Evolutionary conservation across 495 filamentous ascomycete species (phyloP).

Genomic region (Poronia punctata): DNA sequence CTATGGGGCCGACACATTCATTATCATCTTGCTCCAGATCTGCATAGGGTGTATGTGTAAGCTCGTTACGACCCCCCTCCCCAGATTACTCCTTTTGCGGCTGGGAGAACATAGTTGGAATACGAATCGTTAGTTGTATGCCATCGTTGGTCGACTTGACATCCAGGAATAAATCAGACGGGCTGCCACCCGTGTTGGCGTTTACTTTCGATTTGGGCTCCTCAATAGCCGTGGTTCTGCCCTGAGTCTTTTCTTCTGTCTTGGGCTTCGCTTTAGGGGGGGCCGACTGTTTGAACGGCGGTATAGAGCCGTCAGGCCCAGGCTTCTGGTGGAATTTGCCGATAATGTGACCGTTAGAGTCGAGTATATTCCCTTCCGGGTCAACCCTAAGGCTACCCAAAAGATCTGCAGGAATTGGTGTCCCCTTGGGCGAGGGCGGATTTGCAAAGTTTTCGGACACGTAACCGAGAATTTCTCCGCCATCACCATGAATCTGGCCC

Average conservation of each 20-base stretch:
- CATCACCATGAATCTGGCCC: slow-evolving; percentile 39
- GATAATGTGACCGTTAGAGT: slow-evolving; percentile 34
- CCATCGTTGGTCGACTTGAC: slow-evolving; percentile 47
- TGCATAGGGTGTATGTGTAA: too few relatives aligned
- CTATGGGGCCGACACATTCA: too few relatives aligned
- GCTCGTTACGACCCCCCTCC: too few relatives aligned
- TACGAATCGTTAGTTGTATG: slow-evolving; percentile 44
- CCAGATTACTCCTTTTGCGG: slow-evolving; percentile 1
- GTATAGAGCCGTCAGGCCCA: slow-evolving; percentile 8
- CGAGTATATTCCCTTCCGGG: slow-evolving; percentile 38
- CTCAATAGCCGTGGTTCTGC: too few relatives aligned
- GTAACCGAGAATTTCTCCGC: slow-evolving; percentile 40
- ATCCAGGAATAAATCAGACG: slow-evolving; percentile 45
- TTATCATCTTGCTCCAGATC: too few relatives aligned
- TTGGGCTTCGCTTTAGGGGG: slow-evolving; percentile 9
- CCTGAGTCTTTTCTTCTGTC: slow-evolving; percentile 13
- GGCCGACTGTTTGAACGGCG: slow-evolving; percentile 9
- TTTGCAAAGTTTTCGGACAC: slow-evolving; percentile 36
- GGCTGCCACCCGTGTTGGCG: slow-evolving; percentile 29
- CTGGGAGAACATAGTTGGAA: slow-evolving; percentile 40
- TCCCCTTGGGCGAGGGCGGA: slow-evolving; percentile 15
- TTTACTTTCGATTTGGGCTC: slow-evolving; percentile 34
- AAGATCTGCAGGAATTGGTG: slow-evolving; percentile 33
- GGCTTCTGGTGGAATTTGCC: slow-evolving; percentile 39
- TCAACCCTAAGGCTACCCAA: slow-evolving; percentile 38